Base-by-base conservation (phyloP, 495 filamentous ascomycete species). In the Annulohypoxylon maeteangense region DNA sequence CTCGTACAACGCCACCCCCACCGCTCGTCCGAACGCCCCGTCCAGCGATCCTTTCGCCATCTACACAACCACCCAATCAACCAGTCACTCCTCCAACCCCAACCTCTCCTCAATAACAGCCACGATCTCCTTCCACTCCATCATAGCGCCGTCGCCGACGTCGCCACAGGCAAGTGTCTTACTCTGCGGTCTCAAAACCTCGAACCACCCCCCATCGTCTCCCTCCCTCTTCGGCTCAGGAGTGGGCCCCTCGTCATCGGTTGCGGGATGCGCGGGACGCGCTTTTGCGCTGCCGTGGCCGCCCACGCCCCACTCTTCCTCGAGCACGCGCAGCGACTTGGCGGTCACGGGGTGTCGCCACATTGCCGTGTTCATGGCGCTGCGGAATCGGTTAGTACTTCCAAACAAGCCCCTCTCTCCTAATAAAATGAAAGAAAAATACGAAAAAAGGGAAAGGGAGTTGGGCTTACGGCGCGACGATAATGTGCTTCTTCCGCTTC, bases 321-420 rank as follows among this genome's bases (percentile, higher is more conserved):
- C 81, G 36, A 97, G 79, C 0, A 91, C 78, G n/a, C 76, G 72
- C 8, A 97, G 76, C 58, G 96, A 91, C 67, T 88, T 87, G 50
- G 75, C 81, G 0, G 93, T 97, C 40, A 97, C 79, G 16, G 94
- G 94, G 79, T 97, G 92, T 56, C 82, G 82, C 90, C 90, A 97
- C 95, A 97, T 97, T 2, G 88, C 89, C n/a, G 89, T 92, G 81
- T 96, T 95, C 92, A 96, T 94, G 12, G 90, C 87, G 89, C 91
- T 74, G 0, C 12, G 22, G 45, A 1, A 0, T 11, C 22, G 4
- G 67, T 65, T 27, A 65, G 55, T 34, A 1, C 34, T 10, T 12
- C 34, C 12, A 3, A 3, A 11, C n/a, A n/a, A n/a, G n/a, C n/a
- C n/a, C n/a, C n/a, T n/a, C n/a, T n/a, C n/a, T n/a, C 7, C 8